Base-by-base conservation (phyloP, 2,329 filamentous ascomycete genomes). In the Mycosphaerelloides madeirae region DNA sequence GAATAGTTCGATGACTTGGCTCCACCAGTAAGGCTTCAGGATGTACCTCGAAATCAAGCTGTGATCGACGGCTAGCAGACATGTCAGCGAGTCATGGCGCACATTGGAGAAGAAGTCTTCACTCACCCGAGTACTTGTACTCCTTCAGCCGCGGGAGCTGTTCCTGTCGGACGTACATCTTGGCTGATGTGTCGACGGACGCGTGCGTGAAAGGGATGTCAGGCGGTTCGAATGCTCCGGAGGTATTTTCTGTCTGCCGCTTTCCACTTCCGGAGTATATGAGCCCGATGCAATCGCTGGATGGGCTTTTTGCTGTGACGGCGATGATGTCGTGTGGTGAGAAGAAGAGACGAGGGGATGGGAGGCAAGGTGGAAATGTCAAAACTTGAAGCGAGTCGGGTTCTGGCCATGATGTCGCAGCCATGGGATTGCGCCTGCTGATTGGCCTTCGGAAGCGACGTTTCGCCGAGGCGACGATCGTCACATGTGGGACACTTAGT, bases 21-120 rank as follows among this genome's bases (percentile, higher is more conserved):
- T 84, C 62, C 83, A 94, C 76, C 97, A 98, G 71, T 97, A 98
- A 6, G 93, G 93, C 76, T 98, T 97, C 61, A 98, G 75, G 54
- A 98, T 80, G 73, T 96, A 97, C 67, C 84, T 87, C 54, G 90
- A 96, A 31, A 88, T 76, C 50, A 96, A 75, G 48, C 89, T 95
- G 67, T 86, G 86, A 70, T 98, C 93, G 60, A 97, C 86, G 45
- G 81, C 80, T 31, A 38, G 15, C 1, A 15, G 11, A 9, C 11
- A 15, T 4, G 16, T 44, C 14, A 47, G 45, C 41, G 13, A 8
- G 22, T 3, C 13, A 13, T 25, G 8, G 12, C 25, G 40, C 29
- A 7, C 12, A 13, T 29, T 6, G 19, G 3, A 5, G 6, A 31
- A 19, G 7, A 29, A 12, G 38, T 14, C 12, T 13, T 22, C 15